Base-by-base conservation (phyloP, 2,329 filamentous ascomycete genomes). In the Pseudogymnoascus sp. region DNA sequence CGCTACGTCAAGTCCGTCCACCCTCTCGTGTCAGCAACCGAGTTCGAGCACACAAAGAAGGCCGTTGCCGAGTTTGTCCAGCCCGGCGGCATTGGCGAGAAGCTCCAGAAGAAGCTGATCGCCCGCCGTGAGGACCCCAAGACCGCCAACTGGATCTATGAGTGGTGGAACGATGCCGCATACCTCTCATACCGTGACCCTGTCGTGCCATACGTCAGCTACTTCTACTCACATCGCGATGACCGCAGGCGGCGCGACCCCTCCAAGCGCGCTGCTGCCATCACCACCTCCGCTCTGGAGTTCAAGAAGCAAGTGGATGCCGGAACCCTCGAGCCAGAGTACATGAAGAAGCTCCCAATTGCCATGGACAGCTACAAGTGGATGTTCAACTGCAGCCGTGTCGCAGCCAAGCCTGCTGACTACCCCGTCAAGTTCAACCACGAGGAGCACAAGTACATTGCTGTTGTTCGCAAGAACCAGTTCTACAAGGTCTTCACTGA, bases 281-380 rank as follows among this genome's bases (percentile, higher is more conserved):
- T 99, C 67, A 86, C 90, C 1, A 91, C 89, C 1, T 88, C 90
- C 6, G 88, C 85, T 1, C 83, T 99, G 39, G 91, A 95, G 73
- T 99, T 99, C 82, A 96, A 97, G 84, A 89, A 87, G 75, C 85
- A 92, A 77, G 93, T 97, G 17, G 93, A 97, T 72, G 74, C 75
- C 44, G 86, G 87, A 67, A 86, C 85, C 6, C 81, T 99, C 60
- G 94, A 99, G 79, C 94, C 94, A 24, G 94, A 99, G 77, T 97
- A 97, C 78, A 96, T 99, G 92, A 95, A 95, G 81, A 92, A 92
- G 77, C 83, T 95, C 63, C 94, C 94, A 63, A 93, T 97, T 72
- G 94, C 92, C 76, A 99, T 99, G 94, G 92, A 92, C 80, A 94
- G 90, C 73, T 97, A 97, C 80, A 81, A 96, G 78, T 97, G 87